Evolutionary conservation across 495 filamentous ascomycete species (phyloP), one percentile per base, ranked within the genome.

Genomic region (Coniosporium apollinis): DNA sequence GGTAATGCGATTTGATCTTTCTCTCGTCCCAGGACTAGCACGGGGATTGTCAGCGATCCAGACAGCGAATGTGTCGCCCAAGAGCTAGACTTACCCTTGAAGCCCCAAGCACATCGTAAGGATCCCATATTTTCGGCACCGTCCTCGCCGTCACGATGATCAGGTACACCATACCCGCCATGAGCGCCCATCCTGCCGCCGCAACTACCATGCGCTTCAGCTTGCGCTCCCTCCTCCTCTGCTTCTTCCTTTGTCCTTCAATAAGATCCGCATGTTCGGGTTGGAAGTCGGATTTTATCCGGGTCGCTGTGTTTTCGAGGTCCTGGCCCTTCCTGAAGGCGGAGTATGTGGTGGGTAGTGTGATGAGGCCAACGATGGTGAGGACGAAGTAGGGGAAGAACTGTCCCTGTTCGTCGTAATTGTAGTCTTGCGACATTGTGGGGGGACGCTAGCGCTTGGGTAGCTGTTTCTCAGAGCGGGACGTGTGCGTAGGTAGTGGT

Each of bases 381-480:
- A 94, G 71, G 59, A 97, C 72, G 67, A 96, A 97, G 69, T 85
- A 94, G 48, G 89, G 89, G 69, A 94, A 97, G 66, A 94, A 94
- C 74, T 94, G 79, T 29, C 86, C 87, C 75, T 85, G 69, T 51
- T 93, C 82, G 70, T 97, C 89, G 61, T 97, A 97, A 47, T 77
- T 87, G 66, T 97, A 97, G 57, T 96, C 89, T 46, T 82, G 82
- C 51, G 82, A 86, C 83, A 91, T 92, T 49, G 52, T 72, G 72
- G n/a, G n/a, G n/a, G n/a, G n/a, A n/a, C n/a, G n/a, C n/a, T n/a
- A n/a, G n/a, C n/a, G n/a, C n/a, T n/a, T n/a, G n/a, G n/a, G n/a
- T n/a, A n/a, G n/a, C n/a, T n/a, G n/a, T n/a, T n/a, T n/a, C n/a
- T n/a, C n/a, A n/a, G n/a, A n/a, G n/a, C n/a, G n/a, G n/a, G n/a